Conservation (phyloP, 306 rosid species). For the Prunus davidiana region DNA sequence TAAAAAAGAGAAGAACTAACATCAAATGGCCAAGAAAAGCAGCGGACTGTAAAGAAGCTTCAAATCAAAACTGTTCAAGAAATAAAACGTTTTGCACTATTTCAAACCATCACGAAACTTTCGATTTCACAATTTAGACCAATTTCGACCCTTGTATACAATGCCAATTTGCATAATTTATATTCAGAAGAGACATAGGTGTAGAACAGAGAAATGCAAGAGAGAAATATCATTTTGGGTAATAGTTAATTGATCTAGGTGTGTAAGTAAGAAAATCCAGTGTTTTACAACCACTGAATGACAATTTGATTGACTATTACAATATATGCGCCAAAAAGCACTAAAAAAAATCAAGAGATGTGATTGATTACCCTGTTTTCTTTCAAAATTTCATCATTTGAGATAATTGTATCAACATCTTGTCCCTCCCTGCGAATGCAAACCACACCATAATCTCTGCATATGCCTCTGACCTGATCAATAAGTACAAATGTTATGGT, state of each 20-base stretch:
- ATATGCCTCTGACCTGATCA: slow-evolving; percentile 40
- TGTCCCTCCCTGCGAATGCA: slow-evolving; percentile 64
- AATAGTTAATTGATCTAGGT: neutral
- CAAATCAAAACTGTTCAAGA: neutral
- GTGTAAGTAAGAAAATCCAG: neutral
- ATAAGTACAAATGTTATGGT: neutral
- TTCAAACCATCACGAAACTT: neutral
- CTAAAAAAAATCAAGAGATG: neutral
- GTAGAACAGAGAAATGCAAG: neutral
- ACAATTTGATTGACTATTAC: neutral
- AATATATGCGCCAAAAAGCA: neutral
- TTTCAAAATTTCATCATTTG: slow-evolving; percentile 34
- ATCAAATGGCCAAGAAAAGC: no score
- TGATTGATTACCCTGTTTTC: slow-evolving; percentile 35
- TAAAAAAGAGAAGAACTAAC: neutral
- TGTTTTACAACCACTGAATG: neutral
- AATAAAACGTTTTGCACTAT: neutral
- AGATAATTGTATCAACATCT: slow-evolving; percentile 44
- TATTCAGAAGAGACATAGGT: no score
- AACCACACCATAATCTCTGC: slow-evolving; percentile 54
- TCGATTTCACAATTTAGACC: neutral
- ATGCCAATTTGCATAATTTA: neutral
- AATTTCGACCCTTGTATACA: neutral
- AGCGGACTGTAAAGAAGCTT: neutral
- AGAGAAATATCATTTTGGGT: neutral